Evolutionary conservation across 2,329 filamentous ascomycete genomes (phyloP).

Genomic region (Colletotrichum lindemuthianum): DNA sequence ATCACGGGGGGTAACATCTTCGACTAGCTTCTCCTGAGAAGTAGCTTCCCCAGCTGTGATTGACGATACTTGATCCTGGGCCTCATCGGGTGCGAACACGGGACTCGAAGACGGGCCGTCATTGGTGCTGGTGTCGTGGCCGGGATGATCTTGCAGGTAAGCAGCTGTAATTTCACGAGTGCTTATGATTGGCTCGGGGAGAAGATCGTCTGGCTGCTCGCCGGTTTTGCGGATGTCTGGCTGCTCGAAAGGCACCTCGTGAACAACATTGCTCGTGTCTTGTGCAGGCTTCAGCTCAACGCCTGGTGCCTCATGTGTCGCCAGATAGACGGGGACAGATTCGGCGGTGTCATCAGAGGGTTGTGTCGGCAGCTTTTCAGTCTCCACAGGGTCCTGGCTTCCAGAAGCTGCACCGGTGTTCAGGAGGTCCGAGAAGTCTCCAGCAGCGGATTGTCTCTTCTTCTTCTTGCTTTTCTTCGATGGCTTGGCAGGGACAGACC

Average conservation of each 20-base stretch:
- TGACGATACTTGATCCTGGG: conserved; percentile 8
- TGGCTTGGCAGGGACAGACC: conserved; percentile 28
- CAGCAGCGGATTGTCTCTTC: conserved; percentile 38
- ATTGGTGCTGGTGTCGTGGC: conserved; percentile 14
- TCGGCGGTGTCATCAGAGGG: not conserved
- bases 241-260: conserved; percentile 50
- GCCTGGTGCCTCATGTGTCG: conserved; percentile 20
- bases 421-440: not conserved
- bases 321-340: conserved; percentile 16
- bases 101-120: not conserved
- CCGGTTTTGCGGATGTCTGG: conserved; percentile 46
- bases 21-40: not conserved
- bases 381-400: not conserved
- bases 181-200: conserved; percentile 41
- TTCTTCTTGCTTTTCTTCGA: conserved; percentile 43
- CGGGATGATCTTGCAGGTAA: conserved; percentile 30
- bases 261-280: conserved; percentile 46
- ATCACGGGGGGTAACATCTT: conserved; percentile 36
- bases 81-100: not conserved
- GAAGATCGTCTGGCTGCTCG: conserved; percentile 39
- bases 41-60: not conserved
- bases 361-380: not conserved
- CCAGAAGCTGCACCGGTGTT: not conserved
- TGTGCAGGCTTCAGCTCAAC: conserved; percentile 48
- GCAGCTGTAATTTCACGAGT: conserved; percentile 39